Evolutionary conservation across 345 rosid species (phyloP).

Genomic region (Eucalyptus albens): DNA sequence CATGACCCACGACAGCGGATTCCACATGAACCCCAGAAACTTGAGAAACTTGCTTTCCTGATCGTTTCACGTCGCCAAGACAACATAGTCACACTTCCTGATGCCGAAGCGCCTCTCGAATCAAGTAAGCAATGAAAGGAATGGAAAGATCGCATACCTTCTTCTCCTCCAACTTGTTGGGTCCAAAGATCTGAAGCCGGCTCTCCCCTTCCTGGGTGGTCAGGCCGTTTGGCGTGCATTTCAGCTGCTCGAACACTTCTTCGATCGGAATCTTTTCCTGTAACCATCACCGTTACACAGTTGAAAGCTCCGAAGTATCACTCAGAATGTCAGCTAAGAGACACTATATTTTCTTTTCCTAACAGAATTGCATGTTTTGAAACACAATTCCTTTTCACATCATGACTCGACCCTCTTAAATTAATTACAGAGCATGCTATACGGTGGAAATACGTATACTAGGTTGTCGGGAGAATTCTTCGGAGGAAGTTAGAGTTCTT

Average conservation of each 20-base stretch:
- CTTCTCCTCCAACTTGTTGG: constrained; percentile 43
- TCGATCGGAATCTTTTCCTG: constrained; percentile 39
- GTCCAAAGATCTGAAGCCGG: constrained; percentile 30
- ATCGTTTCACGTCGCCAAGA: not conserved
- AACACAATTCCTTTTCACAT: not conserved
- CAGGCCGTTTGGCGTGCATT: constrained; percentile 27
- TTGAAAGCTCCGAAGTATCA: not conserved
- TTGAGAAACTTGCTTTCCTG: constrained; percentile 26
- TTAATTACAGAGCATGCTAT: not conserved
- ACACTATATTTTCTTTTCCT: not conserved
- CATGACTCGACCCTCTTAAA: not conserved
- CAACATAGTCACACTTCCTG: not conserved
- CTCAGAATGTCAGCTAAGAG: not conserved
- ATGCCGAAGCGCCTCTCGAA: not conserved
- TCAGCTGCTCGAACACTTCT: constrained; percentile 39
- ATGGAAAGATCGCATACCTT: not conserved
- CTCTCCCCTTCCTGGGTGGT: constrained; percentile 22
- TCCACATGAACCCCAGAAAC: constrained; percentile 37
- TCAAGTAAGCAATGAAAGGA: not conserved
- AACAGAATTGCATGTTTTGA: not conserved
- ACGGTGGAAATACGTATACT: not conserved
- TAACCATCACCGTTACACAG: not conserved
- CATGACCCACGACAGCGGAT: constrained; percentile 35
- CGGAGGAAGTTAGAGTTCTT: not conserved
- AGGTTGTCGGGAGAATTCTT: not conserved